Conservation (phyloP, 73 alveolate species). For the Paramecium sexaurelia region DNA sequence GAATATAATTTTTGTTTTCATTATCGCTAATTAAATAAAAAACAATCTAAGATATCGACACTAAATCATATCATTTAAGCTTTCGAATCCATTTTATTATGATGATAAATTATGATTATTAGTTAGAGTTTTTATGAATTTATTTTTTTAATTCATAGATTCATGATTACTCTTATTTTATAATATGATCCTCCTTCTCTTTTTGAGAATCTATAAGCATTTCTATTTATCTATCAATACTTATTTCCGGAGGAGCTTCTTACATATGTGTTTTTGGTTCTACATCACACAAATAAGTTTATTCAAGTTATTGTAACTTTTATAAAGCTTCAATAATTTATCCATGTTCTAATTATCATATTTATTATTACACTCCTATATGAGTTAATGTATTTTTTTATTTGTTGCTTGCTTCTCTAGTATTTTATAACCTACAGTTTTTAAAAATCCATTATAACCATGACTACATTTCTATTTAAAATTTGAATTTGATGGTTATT, state of each 20-base stretch:
- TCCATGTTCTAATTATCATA: not conserved
- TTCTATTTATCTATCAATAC: constrained; percentile 51
- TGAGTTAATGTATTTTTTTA: not conserved
- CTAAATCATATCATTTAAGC: too few relatives aligned
- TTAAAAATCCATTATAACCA: constrained; percentile 27
- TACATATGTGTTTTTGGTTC: constrained; percentile 51
- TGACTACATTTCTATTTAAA: not conserved
- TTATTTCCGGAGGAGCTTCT: constrained; percentile 58
- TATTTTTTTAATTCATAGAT: not conserved
- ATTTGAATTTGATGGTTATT: not conserved
- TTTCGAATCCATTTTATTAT: not conserved
- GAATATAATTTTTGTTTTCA: not conserved
- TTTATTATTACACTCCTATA: not conserved
- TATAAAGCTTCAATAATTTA: not conserved
- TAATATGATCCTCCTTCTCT: not conserved
- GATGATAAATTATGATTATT: not conserved
- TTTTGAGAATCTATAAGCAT: constrained; percentile 24
- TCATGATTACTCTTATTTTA: not conserved
- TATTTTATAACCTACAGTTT: not conserved
- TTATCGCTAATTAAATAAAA: not conserved
- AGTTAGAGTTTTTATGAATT: not conserved
- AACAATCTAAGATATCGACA: not conserved
- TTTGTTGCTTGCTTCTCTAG: not conserved
- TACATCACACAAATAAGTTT: constrained; percentile 8
- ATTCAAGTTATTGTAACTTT: not conserved